Evolutionary conservation across 1,139 yeast genomes (phyloP).

Genomic region (Pichia sp.): DNA sequence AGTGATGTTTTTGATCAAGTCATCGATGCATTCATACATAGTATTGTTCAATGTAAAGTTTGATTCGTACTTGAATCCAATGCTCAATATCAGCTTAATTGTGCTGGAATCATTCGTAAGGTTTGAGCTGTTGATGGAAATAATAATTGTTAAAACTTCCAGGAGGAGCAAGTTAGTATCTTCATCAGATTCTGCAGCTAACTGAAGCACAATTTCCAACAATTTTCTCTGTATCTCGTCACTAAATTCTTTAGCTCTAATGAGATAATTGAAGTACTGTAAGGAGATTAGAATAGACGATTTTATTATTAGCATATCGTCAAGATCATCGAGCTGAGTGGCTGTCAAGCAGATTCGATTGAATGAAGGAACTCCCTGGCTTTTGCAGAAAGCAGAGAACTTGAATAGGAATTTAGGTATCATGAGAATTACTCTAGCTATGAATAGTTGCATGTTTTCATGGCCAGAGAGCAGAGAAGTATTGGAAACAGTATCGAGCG

Average conservation of each 20-base stretch:
- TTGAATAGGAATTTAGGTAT: constrained; percentile 54
- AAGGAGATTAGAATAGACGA: constrained; percentile 46
- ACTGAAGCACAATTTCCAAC: constrained; percentile 33
- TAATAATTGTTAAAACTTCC: constrained; percentile 58
- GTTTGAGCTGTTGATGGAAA: constrained; percentile 35
- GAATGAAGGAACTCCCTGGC: constrained; percentile 36
- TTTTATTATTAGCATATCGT: constrained; percentile 29
- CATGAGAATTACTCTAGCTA: constrained; percentile 40
- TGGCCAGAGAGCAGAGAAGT: constrained; percentile 4
- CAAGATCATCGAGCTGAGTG: constrained; percentile 19
- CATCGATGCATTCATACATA: constrained; percentile 52
- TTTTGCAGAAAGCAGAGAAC: constrained; percentile 34
- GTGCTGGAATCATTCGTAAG: constrained; percentile 35
- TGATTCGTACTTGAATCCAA: constrained; percentile 69
- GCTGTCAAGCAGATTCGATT: constrained; percentile 25
- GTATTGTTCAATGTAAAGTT: constrained; percentile 57
- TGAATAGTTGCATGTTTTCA: constrained; percentile 28
- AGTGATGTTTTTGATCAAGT: constrained; percentile 44
- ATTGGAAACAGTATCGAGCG: constrained; percentile 7
- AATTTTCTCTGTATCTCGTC: constrained; percentile 30
- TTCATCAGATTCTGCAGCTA: constrained; percentile 65
- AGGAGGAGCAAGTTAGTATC: constrained; percentile 73
- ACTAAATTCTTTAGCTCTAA: constrained; percentile 25
- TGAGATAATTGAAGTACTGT: constrained; percentile 45
- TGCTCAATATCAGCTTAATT: constrained; percentile 50